Conservation (phyloP, 495 filamentous ascomycete genomes). For the Collariella sp. region DNA sequence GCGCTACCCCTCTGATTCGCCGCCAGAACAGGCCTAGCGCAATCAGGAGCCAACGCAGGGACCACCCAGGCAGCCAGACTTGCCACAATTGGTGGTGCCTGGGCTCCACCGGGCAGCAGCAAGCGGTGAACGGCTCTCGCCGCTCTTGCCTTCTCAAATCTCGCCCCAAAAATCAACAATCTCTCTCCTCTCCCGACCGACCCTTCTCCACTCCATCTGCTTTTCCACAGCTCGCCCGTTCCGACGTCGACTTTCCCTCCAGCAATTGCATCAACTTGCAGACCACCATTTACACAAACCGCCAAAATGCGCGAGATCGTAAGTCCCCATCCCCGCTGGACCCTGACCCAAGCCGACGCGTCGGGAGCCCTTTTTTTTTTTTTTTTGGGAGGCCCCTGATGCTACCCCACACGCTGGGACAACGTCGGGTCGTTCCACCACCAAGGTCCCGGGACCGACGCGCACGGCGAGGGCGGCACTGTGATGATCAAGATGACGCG, state of each 20-base stretch:
- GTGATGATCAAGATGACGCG: conserved; percentile 1
- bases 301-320: conserved; percentile 90
- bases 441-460: conserved; percentile 3
- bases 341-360: conserved; percentile 55
- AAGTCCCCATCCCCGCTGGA: conserved; percentile 39
- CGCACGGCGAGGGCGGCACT: conserved; percentile 12
- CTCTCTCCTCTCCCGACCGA: conserved; percentile 23
- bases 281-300: conserved; percentile 25
- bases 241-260: conserved; percentile 11
- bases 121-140: conserved; percentile 25
- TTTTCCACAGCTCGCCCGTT: conserved; percentile 11
- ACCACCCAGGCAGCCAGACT: conserved; percentile 16
- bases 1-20: conserved; percentile 9
- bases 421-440: background rate
- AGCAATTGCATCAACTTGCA: conserved; percentile 24
- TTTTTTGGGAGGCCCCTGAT: conserved; percentile 23
- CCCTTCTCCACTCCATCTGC: conserved; percentile 22
- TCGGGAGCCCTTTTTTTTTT: conserved; percentile 36
- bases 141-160: conserved; percentile 21
- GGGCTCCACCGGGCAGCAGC: conserved; percentile 27
- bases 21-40: conserved; percentile 14
- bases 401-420: conserved; percentile 28
- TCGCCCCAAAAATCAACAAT: conserved; percentile 35
- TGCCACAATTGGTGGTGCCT: conserved; percentile 26
- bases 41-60: conserved; percentile 28